phyloP scores from a whole-genome alignment of 805 yeast genomes.

The Lachancea cidri region DNA sequence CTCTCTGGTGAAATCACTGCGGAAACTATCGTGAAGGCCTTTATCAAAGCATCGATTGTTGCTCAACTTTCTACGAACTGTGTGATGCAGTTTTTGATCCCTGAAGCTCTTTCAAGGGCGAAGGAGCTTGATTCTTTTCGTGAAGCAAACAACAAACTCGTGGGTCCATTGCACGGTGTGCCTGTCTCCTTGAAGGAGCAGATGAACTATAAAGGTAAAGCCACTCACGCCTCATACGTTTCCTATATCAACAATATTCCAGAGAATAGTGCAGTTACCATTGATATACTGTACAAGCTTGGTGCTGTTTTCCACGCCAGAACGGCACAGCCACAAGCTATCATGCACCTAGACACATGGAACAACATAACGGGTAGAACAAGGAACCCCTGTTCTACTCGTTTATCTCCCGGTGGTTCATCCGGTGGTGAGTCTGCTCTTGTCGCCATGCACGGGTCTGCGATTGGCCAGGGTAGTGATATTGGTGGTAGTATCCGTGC shows the following conservation, averaged over 20 bases:
- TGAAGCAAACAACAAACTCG: conserved; percentile 43
- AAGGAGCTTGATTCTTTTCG: conserved; percentile 50
- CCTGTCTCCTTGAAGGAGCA: conserved; percentile 69
- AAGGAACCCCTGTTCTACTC: conserved; percentile 52
- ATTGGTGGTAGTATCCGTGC: conserved; percentile 68
- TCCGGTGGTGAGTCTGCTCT: conserved; percentile 70
- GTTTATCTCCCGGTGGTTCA: conserved; percentile 64
- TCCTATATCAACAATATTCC: conserved; percentile 45
- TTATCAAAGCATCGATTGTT: conserved; percentile 57
- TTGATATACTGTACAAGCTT: conserved; percentile 42
- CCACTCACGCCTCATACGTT: conserved; percentile 59
- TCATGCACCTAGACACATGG: conserved; percentile 64
- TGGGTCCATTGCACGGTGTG: conserved; percentile 67
- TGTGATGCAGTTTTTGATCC: conserved; percentile 56
- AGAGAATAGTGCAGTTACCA: conserved; percentile 41
- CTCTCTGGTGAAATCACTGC: conserved; percentile 45
- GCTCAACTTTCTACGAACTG: conserved; percentile 61
- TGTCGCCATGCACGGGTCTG: conserved; percentile 54
- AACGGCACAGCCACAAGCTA: conserved; percentile 62
- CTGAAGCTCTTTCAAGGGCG: conserved; percentile 57
- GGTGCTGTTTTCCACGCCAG: conserved; percentile 63
- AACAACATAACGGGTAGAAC: conserved; percentile 58
- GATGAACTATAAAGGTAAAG: conserved; percentile 46
- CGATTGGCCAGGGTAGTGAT: conserved; percentile 63
- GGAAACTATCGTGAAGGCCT: conserved; percentile 52